phyloP scores from a whole-genome alignment of 2,329 filamentous ascomycete genomes.

The Pestalotiopsis sp. region DNA sequence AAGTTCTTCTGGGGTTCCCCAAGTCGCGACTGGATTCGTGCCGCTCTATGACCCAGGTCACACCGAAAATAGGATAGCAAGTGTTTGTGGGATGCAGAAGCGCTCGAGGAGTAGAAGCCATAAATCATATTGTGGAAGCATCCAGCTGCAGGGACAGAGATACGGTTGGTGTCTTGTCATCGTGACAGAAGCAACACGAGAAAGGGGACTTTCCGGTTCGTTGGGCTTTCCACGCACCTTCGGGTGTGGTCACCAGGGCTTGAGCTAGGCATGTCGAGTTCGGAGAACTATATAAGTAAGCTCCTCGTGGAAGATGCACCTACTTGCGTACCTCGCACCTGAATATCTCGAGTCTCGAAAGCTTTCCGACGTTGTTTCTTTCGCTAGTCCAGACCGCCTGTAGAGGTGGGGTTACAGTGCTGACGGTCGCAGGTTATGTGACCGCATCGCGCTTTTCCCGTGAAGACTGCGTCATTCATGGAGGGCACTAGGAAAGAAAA shows the following conservation, averaged over 20 bases:
- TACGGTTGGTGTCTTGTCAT: not conserved
- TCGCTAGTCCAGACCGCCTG: not conserved
- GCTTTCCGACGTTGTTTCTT: not conserved
- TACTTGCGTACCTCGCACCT: too few species aligned
- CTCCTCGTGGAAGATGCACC: not conserved
- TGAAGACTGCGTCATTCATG: not conserved
- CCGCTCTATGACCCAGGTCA: not conserved
- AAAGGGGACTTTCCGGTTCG: not conserved
- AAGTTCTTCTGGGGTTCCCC: not conserved
- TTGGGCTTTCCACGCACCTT: not conserved
- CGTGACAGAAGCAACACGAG: not conserved
- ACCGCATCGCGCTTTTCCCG: not conserved
- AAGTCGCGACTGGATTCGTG: not conserved
- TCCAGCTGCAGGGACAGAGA: not conserved
- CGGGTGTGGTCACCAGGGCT: not conserved
- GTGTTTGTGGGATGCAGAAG: not conserved
- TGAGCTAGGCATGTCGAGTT: not conserved
- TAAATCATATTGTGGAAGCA: not conserved
- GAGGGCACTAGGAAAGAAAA: not conserved
- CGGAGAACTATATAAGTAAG: not conserved
- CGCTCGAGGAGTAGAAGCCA: not conserved
- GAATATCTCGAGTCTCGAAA: not conserved
- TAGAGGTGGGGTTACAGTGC: conserved; percentile 8
- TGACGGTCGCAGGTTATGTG: conserved; percentile 6
- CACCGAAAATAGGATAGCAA: not conserved